Base-by-base conservation (phyloP, 1,284 basidiomycete genomes). In the Neotropicomus parvogracilis region DNA sequence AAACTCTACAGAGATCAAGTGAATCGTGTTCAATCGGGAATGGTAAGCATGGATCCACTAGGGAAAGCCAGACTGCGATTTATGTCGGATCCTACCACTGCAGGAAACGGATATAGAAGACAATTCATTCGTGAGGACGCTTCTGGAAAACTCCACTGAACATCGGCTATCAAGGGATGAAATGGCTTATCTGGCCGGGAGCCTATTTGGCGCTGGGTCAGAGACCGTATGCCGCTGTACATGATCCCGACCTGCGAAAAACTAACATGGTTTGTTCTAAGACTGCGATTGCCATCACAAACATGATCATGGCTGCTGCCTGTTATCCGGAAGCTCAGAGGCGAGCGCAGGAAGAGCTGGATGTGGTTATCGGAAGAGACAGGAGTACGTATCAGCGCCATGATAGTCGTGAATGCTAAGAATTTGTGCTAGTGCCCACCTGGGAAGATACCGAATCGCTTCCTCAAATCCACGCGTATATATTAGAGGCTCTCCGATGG, bases 401-500 rank as follows among this genome's bases (percentile, higher is more conserved):
- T 45, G 14, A 21, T 17, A 21, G 13, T 10, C 17, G 12, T 6
- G 3, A 3, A 21, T 33, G 10, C n/a, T 43, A 11, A 39, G 6
- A 19, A 35, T 2, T 31, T 16, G n/a, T 17, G 6, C 7, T n/a
- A 78, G 78, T 74, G 2, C 81, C 80, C 0, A 74, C 67, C 0
- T 74, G 77, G 45, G 66, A 70, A 6, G 83, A 85, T 57, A 65
- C 70, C 44, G 66, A 74, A 1, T 58, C 57, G 24, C 70, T 85
- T 3, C 75, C 79, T 2, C 74, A 78, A 53, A 71, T 81, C 3
- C 73, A 74, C 43, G 83, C 83, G 0, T 86, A 81, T 59, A 71
- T 81, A 12, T 56, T 77, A 39, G 83, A 86, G 60, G 67, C 73
- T 0, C 80, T 78, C 50, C 70, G 83, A 12, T 87, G 84, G 84